These are phyloP conservation scores for Talaromyces islandicus DNA, from an alignment of 2,329 filamentous ascomycete genomes.

Conservation along the genomic window DNA sequence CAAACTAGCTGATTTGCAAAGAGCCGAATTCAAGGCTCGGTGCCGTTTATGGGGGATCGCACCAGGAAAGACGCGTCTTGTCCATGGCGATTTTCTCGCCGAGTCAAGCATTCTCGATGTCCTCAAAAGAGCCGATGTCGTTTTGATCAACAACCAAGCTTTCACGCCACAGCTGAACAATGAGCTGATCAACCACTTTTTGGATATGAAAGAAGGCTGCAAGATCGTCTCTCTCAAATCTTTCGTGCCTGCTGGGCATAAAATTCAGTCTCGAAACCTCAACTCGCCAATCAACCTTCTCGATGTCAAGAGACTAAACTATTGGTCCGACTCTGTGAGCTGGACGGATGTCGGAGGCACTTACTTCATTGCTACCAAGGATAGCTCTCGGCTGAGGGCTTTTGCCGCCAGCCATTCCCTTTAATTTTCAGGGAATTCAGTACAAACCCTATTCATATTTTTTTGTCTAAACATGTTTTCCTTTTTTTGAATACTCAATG, in stretches of 20 bases:
- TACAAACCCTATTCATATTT: not conserved
- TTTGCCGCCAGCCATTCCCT: conserved; percentile 34
- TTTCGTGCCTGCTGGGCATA: conserved; percentile 76
- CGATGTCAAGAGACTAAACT: conserved; percentile 66
- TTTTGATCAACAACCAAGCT: conserved; percentile 96
- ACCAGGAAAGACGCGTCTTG: conserved; percentile 71
- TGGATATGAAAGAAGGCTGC: conserved; percentile 87
- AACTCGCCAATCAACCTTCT: conserved; percentile 79
- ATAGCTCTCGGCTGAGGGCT: conserved; percentile 48
- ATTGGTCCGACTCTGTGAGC: conserved; percentile 68
- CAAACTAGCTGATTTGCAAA: conserved; percentile 72
- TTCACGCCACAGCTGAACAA: conserved; percentile 86
- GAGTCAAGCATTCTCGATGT: conserved; percentile 64
- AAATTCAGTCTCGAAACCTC: conserved; percentile 65
- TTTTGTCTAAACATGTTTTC: not conserved
- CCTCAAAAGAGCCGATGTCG: conserved; percentile 82
- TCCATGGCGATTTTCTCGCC: conserved; percentile 77
- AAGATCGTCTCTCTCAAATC: conserved; percentile 87
- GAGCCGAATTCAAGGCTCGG: conserved; percentile 75
- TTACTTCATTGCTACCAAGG: conserved; percentile 84
- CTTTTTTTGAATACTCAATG: not conserved
- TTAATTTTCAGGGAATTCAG: not conserved
- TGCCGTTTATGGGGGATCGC: conserved; percentile 84
- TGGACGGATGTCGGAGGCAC: conserved; percentile 81
- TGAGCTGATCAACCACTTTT: conserved; percentile 76